These are phyloP conservation scores for Aspergillus costaricaensis DNA, from an alignment of 2,329 filamentous ascomycete species.

Conservation along the genomic window DNA sequence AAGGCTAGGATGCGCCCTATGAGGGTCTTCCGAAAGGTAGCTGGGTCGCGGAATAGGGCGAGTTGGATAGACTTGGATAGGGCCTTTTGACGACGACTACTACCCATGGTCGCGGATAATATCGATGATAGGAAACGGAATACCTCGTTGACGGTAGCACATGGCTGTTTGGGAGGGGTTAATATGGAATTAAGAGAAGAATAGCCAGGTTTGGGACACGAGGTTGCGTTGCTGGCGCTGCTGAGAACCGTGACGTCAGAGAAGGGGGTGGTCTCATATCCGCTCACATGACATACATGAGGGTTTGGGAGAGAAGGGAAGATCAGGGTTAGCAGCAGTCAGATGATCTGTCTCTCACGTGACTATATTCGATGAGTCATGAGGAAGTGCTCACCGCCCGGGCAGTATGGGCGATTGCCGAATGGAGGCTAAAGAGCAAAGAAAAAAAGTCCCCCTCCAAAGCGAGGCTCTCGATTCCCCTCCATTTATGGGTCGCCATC, in stretches of 20 bases:
- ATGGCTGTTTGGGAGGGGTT: neutral
- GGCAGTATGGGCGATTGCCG: constrained; percentile 22
- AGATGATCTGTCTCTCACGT: constrained; percentile 1
- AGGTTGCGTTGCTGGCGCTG: neutral
- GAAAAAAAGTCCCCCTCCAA: constrained; percentile 29
- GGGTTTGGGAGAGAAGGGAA: neutral
- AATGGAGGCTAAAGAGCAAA: constrained; percentile 30
- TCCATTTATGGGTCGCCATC: constrained; percentile 42
- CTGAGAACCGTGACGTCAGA: constrained; percentile 20
- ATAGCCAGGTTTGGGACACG: neutral
- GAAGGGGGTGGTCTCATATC: neutral
- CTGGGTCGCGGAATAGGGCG: constrained; percentile 32
- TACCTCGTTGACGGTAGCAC: neutral
- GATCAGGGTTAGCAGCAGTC: constrained; percentile 19
- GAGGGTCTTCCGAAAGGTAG: constrained; percentile 30
- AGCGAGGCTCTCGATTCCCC: constrained; percentile 16
- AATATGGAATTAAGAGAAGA: neutral
- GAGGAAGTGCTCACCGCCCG: constrained; percentile 31
- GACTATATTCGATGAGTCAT: neutral
- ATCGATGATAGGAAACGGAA: too few species aligned
- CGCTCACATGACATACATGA: constrained; percentile 5
- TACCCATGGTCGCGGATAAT: constrained; percentile 21
- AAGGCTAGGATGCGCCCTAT: constrained; percentile 54
- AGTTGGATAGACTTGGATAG: constrained; percentile 35
- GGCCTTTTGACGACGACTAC: constrained; percentile 26